Evolutionary conservation across 768 basidiomycete genomes (phyloP).

Genomic region (Fomitopsis pulvina): DNA sequence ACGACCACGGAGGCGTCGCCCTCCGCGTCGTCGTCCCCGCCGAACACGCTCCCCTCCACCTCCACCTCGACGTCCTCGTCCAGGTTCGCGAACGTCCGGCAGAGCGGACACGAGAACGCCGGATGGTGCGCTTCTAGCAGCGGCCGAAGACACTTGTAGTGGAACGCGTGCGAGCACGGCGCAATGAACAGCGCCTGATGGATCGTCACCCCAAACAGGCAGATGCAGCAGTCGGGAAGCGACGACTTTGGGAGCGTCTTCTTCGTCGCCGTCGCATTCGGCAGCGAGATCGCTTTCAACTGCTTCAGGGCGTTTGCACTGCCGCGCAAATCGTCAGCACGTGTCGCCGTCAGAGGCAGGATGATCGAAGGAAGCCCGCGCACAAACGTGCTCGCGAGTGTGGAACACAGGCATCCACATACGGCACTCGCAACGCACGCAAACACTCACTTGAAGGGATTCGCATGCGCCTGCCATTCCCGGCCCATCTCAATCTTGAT

Average conservation of each 20-base stretch:
- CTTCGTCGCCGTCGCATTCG: constrained; percentile 20
- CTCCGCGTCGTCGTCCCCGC: constrained; percentile 10
- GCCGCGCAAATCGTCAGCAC: constrained; percentile 1
- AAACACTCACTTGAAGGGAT: constrained; percentile 82
- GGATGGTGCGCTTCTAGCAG: constrained; percentile 85
- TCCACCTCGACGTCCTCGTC: constrained; percentile 92
- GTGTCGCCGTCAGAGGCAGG: too few species aligned
- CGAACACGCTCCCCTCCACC: constrained; percentile 26
- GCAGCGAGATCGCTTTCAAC: constrained; percentile 59
- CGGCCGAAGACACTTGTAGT: constrained; percentile 96
- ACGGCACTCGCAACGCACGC: background rate
- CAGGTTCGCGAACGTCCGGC: constrained; percentile 90
- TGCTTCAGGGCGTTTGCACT: constrained; percentile 78
- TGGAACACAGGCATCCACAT: background rate
- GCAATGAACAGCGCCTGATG: constrained; percentile 96
- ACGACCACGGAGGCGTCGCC: constrained; percentile 10
- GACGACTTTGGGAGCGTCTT: constrained; percentile 26
- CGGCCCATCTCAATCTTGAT: constrained; percentile 86
- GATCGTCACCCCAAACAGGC: constrained; percentile 86
- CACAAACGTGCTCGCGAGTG: constrained; percentile 4
- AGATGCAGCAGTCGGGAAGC: constrained; percentile 90
- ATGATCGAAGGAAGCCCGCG: too few species aligned
- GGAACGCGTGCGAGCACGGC: constrained; percentile 93
- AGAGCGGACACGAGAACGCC: constrained; percentile 92
- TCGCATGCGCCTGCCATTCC: constrained; percentile 85